Conservation (phyloP, 495 filamentous ascomycete species). For the Pyrenula aspistea region DNA sequence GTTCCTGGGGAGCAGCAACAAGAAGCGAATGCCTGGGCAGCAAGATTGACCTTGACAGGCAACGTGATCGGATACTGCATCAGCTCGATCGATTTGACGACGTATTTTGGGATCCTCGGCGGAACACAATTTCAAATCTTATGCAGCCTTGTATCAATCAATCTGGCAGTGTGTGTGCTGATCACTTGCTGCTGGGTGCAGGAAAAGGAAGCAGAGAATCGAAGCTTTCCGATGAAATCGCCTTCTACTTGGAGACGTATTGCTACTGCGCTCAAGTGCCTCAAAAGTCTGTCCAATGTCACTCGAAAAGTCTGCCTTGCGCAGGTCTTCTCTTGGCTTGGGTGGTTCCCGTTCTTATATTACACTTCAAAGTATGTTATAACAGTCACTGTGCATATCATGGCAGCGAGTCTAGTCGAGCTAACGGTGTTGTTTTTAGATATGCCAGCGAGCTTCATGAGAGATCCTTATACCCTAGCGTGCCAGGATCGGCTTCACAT, state of each 20-base stretch:
- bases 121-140: not conserved
- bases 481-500: slow-evolving; percentile 49
- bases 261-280: slow-evolving; percentile 44
- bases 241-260: slow-evolving; percentile 10
- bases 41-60: not conserved
- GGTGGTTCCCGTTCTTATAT: slow-evolving; percentile 69
- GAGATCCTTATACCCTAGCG: slow-evolving; percentile 44
- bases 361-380: slow-evolving; percentile 61
- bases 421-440: not conserved
- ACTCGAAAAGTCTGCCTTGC: slow-evolving; percentile 53
- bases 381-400: not conserved
- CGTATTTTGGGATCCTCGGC: not conserved
- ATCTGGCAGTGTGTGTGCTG: not conserved
- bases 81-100: not conserved
- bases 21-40: not conserved
- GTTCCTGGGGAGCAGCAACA: not conserved
- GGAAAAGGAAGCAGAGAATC: not conserved
- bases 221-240: not conserved
- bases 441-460: slow-evolving; percentile 45
- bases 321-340: slow-evolving; percentile 62
- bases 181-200: not conserved
- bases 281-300: slow-evolving; percentile 48
- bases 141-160: not conserved
- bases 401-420: not conserved
- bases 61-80: not conserved